These are phyloP conservation scores for Ophiosphaerella korrae DNA, from an alignment of 2,329 filamentous ascomycete species.

Conservation along the genomic window DNA sequence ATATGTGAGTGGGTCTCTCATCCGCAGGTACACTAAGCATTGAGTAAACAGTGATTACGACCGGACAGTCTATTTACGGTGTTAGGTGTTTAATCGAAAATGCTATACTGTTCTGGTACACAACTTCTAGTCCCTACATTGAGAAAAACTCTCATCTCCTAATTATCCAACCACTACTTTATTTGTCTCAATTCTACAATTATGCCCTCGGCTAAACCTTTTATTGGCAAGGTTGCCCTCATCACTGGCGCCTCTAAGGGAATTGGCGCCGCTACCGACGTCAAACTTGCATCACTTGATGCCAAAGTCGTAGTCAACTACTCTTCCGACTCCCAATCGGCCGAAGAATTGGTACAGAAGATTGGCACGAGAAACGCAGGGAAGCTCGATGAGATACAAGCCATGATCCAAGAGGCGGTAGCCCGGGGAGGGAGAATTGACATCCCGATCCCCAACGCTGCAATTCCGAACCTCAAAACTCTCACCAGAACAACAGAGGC, in stretches of 20 bases:
- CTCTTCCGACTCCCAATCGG: conserved; percentile 59
- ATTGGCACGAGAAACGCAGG: conserved; percentile 55
- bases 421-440: conserved; percentile 57
- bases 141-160: too few relatives aligned
- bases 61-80: too few relatives aligned
- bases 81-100: too few relatives aligned
- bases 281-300: conserved; percentile 49
- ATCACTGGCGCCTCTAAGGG: conserved; percentile 38
- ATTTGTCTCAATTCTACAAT: too few relatives aligned
- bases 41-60: too few relatives aligned
- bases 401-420: conserved; percentile 35
- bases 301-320: conserved; percentile 61
- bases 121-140: too few relatives aligned
- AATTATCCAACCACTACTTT: too few relatives aligned
- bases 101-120: too few relatives aligned
- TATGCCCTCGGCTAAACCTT: conserved; percentile 14
- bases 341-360: conserved; percentile 58
- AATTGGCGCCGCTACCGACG: conserved; percentile 35
- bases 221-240: conserved; percentile 34
- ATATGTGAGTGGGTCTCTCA: too few relatives aligned
- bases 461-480: conserved; percentile 53
- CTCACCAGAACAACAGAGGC: conserved; percentile 65
- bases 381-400: conserved; percentile 54
- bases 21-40: too few relatives aligned
- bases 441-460: conserved; percentile 64